These are phyloP conservation scores for Phytophthora kernoviae DNA, from an alignment of 352 stramenopile species.

Conservation along the genomic window DNA sequence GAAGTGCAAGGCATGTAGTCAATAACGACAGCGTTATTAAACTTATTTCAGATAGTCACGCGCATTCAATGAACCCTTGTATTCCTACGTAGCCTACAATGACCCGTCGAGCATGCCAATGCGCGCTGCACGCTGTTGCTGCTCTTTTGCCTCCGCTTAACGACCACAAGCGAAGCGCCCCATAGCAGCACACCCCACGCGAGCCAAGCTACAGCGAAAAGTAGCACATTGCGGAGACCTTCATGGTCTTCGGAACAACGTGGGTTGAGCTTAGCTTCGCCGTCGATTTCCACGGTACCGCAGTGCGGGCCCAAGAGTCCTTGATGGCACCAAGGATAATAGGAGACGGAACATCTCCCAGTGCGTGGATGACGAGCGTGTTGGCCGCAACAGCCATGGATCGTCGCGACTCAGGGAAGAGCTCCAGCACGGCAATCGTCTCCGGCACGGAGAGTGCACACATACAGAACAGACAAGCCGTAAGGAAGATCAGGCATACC, in stretches of 20 bases:
- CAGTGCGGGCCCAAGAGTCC: conserved; percentile 91
- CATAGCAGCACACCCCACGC: conserved; percentile 73
- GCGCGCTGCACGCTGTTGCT: conserved; percentile 24
- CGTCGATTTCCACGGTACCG: conserved; percentile 69
- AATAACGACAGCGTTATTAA: too few species aligned
- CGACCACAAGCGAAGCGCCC: conserved; percentile 48
- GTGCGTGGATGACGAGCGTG: conserved; percentile 91
- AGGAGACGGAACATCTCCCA: conserved; percentile 95
- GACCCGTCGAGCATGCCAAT: conserved; percentile 18
- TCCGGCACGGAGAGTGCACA: conserved; percentile 78
- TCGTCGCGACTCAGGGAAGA: conserved; percentile 86
- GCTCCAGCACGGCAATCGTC: conserved; percentile 89
- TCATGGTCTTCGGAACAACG: conserved; percentile 60
- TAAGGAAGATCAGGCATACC: conserved; percentile 75
- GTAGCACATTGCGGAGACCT: conserved; percentile 69
- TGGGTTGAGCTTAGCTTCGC: conserved; percentile 63
- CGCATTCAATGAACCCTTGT: too few species aligned
- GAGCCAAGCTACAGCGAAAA: conserved; percentile 81
- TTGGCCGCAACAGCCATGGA: conserved; percentile 92
- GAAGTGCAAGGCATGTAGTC: too few species aligned
- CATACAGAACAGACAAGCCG: conserved; percentile 73
- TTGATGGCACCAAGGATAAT: conserved; percentile 94
- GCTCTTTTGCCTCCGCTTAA: conserved; percentile 33
- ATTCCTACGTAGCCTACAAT: conserved; percentile 24
- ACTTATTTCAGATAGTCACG: too few species aligned